These are phyloP conservation scores for Salix arbutifolia DNA, from an alignment of 345 rosid species.

Conservation along the genomic window DNA sequence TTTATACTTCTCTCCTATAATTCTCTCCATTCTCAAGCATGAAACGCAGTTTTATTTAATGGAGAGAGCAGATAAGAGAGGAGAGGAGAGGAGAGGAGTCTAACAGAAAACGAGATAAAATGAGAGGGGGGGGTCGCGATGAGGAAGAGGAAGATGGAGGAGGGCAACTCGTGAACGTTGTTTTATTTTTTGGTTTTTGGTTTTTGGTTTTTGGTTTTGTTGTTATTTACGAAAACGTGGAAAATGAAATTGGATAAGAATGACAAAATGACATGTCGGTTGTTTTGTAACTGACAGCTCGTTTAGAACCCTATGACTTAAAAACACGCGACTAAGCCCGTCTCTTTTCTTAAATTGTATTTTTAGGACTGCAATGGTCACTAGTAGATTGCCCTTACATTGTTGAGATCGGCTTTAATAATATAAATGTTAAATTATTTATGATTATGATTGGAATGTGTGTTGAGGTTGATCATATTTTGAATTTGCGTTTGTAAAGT, in stretches of 20 bases:
- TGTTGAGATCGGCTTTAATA: no score
- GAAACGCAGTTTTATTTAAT: neutral
- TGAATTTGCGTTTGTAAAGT: no score
- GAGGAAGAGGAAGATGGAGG: neutral
- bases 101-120: neutral
- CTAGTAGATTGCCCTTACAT: no score
- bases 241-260: neutral
- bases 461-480: no score
- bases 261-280: neutral
- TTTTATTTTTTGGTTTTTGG: no score
- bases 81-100: neutral
- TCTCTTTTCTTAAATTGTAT: no score
- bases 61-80: neutral
- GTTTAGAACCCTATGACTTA: no score
- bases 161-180: neutral
- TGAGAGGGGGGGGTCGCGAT: neutral
- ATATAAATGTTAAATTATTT: no score
- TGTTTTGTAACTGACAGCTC: neutral
- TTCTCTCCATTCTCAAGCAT: constrained; percentile 45
- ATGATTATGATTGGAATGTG: no score
- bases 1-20: constrained; percentile 83
- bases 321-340: no score
- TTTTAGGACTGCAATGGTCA: no score
- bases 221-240: neutral
- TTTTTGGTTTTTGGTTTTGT: no score